Base-by-base conservation (phyloP, 2,329 filamentous ascomycete species). In the Seiridium cupressi region DNA sequence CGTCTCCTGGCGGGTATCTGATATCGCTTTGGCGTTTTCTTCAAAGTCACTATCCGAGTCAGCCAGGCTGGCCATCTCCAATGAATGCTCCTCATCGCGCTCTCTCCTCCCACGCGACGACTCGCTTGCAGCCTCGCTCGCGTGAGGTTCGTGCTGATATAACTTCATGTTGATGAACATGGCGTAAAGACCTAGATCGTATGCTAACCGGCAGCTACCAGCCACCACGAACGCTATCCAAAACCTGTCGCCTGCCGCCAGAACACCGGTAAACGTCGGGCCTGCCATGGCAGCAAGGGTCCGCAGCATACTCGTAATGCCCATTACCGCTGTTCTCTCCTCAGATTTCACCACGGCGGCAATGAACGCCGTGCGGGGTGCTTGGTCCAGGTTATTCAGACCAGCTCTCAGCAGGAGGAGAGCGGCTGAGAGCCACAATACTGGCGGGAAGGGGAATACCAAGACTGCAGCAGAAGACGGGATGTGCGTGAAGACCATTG, bases 311-410 rank as follows among this genome's bases (percentile, higher is more conserved):
- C 76, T 79, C 0, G 86, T 89, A 64, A 90, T 87, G 10, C 88
- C 88, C 85, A 90, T 87, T n/a, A 88, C 86, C 0, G 86, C 87
- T 0, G 88, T 90, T 1, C 87, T 77, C 71, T 90, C 88, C 58
- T 85, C 81, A 0, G 86, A 83, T 62, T 80, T 82, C 3, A 90
- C 87, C 0, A 89, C 85, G 0, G 86, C 86, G 1, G 87, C 86
- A 55, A 90, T 88, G 60, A 90, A 85, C 0, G 88, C 87, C 0
- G 86, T 77, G 2, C 88, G 79, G 0, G 88, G 88, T 0, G 85
- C 87, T 74, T 90, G 87, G 63, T 90, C 88, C 85, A 90, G 89
- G 63, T 83, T 86, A 66, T 89, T 89, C 49, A 90, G 75, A 0
- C 84, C 84, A 3, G 85, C 79, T 4, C 87, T 80, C 26, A 89